Evolutionary conservation across 805 yeast genomes (phyloP).

Genomic region (Wickerhamiella cacticola): DNA sequence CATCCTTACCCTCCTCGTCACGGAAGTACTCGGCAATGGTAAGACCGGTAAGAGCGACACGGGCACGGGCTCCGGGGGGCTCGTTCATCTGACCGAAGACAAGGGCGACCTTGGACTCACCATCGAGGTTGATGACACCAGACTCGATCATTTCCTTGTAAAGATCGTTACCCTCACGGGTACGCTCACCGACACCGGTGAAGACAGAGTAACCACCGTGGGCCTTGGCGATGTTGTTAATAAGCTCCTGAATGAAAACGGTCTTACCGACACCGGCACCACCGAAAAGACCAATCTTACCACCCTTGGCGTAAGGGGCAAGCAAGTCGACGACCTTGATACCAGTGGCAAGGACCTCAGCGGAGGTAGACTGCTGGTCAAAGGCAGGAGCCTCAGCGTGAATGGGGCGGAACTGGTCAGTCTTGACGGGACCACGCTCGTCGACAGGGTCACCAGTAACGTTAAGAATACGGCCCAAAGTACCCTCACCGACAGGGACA

Average conservation of each 20-base stretch:
- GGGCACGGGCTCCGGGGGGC: constrained; percentile 99
- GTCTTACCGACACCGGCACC: constrained; percentile 99
- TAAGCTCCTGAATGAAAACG: constrained; percentile 98
- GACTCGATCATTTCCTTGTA: constrained; percentile 99
- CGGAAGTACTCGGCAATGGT: constrained; percentile 99
- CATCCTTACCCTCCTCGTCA: constrained; percentile 99
- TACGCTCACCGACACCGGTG: constrained; percentile 99
- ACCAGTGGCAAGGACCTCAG: constrained; percentile 99
- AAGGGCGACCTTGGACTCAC: constrained; percentile 98
- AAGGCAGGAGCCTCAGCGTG: constrained; percentile 97
- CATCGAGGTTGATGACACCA: constrained; percentile 98
- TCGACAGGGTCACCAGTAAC: constrained; percentile 98
- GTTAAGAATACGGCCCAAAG: constrained; percentile 96
- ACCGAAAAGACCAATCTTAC: constrained; percentile 99
- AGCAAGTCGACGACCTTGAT: constrained; percentile 97
- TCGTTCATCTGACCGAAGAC: constrained; percentile 99
- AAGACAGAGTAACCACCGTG: constrained; percentile 99
- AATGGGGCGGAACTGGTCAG: constrained; percentile 90
- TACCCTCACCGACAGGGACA: constrained; percentile 98
- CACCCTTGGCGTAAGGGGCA: constrained; percentile 99
- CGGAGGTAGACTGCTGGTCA: constrained; percentile 93
- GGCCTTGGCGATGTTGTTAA: constrained; percentile 99
- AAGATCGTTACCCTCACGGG: constrained; percentile 99
- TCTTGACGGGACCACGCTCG: constrained; percentile 97
- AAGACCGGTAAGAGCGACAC: constrained; percentile 99